These are phyloP conservation scores for Aspergillus sp. DNA, from an alignment of 2,329 filamentous ascomycete species.

Conservation along the genomic window DNA sequence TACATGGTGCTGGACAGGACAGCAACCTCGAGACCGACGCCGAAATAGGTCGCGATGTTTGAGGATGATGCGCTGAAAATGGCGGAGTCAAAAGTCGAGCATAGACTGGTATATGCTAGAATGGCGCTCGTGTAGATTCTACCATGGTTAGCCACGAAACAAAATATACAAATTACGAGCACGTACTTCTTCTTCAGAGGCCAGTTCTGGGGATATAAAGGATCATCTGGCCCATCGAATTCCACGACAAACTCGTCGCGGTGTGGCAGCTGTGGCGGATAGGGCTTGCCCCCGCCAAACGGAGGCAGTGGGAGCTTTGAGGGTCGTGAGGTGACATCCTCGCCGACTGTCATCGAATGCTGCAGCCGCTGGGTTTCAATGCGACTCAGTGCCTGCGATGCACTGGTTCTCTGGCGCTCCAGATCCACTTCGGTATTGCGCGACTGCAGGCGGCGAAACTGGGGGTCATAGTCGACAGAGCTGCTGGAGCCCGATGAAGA, in stretches of 20 bases:
- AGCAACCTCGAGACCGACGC: conserved; percentile 42
- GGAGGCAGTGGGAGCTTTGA: conserved; percentile 25
- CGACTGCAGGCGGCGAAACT: conserved; percentile 28
- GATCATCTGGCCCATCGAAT: conserved; percentile 52
- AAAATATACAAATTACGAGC: conserved; percentile 6
- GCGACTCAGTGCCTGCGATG: conserved; percentile 28
- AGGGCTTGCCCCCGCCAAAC: conserved; percentile 47
- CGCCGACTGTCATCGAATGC: conserved; percentile 41
- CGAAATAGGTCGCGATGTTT: conserved; percentile 50
- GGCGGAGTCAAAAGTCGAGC: conserved; percentile 55
- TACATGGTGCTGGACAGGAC: conserved; percentile 47
- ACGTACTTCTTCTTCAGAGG: conserved; percentile 45
- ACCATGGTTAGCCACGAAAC: conserved; percentile 25
- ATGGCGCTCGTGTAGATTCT: conserved; percentile 44
- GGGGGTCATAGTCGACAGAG: conserved; percentile 23
- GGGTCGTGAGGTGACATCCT: conserved; percentile 24
- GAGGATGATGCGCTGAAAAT: conserved; percentile 67
- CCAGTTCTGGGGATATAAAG: conserved; percentile 56
- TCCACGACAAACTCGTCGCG: conserved; percentile 57
- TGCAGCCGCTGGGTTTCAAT: conserved; percentile 34
- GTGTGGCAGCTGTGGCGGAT: conserved; percentile 52
- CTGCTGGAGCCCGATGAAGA: conserved; percentile 25
- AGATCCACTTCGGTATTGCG: conserved; percentile 32
- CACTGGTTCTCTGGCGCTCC: conserved; percentile 26
- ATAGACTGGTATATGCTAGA: conserved; percentile 52